Evolutionary conservation across 108 stramenopile genomes (phyloP).

Genomic region (Bacterosira constricta): DNA sequence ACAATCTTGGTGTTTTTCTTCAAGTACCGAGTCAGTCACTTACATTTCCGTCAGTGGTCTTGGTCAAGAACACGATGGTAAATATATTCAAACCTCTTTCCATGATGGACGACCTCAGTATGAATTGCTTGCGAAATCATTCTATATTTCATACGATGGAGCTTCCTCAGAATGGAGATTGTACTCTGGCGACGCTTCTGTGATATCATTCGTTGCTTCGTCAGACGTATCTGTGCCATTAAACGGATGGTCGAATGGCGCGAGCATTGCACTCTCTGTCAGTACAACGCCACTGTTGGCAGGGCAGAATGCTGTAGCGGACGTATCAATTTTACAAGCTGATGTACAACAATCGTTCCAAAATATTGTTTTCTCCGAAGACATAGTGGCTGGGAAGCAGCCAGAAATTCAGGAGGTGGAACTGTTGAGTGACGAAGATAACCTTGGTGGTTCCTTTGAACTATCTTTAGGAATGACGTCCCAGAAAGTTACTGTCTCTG

Average conservation of each 20-base stretch:
- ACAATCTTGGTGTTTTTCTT: conserved; percentile 10
- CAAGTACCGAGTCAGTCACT: conserved; percentile 4
- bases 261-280: conserved; percentile 8
- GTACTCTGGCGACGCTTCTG: conserved; percentile 9
- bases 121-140: conserved; percentile 25
- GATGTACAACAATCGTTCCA: conserved; percentile 31
- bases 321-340: conserved; percentile 27
- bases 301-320: conserved; percentile 21
- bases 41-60: conserved; percentile 28
- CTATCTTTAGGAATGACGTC: conserved; percentile 14
- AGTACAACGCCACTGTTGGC: conserved; percentile 14
- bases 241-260: conserved; percentile 41
- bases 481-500: conserved; percentile 9
- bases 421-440: conserved; percentile 17
- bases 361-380: conserved; percentile 26
- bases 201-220: conserved; percentile 29
- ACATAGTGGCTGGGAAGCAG: conserved; percentile 5
- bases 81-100: conserved; percentile 25
- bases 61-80: conserved; percentile 26
- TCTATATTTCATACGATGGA: conserved; percentile 18
- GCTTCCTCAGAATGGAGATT: conserved; percentile 30
- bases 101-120: conserved; percentile 39
- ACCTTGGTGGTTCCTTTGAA: conserved; percentile 39
- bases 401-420: conserved; percentile 37
- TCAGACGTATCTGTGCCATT: conserved; percentile 22